phyloP scores from a whole-genome alignment of 2,329 filamentous ascomycete genomes.

The Dactylella cylindrospora region DNA sequence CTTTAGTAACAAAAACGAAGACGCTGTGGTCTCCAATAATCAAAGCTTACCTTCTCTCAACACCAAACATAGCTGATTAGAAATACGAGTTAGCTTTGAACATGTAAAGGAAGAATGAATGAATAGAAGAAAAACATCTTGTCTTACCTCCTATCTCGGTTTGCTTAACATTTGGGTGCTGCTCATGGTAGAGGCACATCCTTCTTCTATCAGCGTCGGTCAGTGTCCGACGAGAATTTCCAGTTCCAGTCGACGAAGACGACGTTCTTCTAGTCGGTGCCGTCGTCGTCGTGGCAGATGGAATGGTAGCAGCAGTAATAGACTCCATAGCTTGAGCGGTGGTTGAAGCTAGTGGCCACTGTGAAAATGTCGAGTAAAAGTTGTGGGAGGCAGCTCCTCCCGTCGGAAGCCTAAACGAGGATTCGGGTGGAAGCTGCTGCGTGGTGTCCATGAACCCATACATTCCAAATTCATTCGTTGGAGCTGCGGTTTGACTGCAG shows the following conservation, averaged over 20 bases:
- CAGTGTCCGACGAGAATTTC: conserved; percentile 79
- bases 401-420: conserved; percentile 24
- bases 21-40: background rate
- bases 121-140: background rate
- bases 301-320: conserved; percentile 29
- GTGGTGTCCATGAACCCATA: conserved; percentile 41
- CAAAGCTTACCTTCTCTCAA: conserved; percentile 55
- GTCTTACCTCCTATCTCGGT: conserved; percentile 84
- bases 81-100: conserved; percentile 23
- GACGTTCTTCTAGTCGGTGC: conserved; percentile 58
- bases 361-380: conserved; percentile 36
- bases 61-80: conserved; percentile 75
- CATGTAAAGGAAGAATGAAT: conserved; percentile 8
- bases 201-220: conserved; percentile 85
- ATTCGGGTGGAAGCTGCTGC: conserved; percentile 31
- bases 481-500: conserved; percentile 39
- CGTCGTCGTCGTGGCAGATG: conserved; percentile 61
- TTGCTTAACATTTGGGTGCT: conserved; percentile 88
- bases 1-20: conserved; percentile 39
- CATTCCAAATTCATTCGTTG: conserved; percentile 44
- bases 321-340: conserved; percentile 33
- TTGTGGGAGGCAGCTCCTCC: conserved; percentile 26
- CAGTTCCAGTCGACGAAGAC: conserved; percentile 58
- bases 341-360: conserved; percentile 38
- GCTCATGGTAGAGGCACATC: conserved; percentile 92